Percentiles rank a stretch among this genome's conserved stretches.
phyloP scores from a whole-genome alignment of 441 rosid species.

The Rhodomyrtus psidioides region DNA sequence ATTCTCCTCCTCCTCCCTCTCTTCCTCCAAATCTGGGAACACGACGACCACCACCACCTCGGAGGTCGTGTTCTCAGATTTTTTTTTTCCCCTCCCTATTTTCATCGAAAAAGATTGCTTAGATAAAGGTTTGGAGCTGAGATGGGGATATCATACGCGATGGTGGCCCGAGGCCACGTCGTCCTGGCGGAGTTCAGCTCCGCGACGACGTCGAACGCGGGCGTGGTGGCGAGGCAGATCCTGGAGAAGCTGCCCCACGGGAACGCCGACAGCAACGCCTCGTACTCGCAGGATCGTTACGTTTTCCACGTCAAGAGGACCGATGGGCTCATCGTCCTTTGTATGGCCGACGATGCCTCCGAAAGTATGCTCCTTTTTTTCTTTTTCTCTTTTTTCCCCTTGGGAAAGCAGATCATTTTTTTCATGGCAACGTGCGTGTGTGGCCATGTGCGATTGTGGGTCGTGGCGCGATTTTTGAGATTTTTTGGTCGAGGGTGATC shows the following conservation, averaged over 20 bases:
- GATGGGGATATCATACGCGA: constrained; percentile 77
- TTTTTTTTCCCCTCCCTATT: fast-evolving
- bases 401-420: neutral
- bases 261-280: constrained; percentile 57
- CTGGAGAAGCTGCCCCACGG: constrained; percentile 62
- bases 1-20: neutral
- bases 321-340: constrained; percentile 88
- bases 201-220: constrained; percentile 63
- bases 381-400: neutral
- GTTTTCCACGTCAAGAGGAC: constrained; percentile 90
- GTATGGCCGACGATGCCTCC: constrained; percentile 87
- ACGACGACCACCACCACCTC: neutral
- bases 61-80: neutral
- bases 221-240: constrained; percentile 67
- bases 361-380: constrained; percentile 43
- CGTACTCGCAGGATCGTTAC: constrained; percentile 86
- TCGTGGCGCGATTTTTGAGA: neutral
- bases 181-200: constrained; percentile 81
- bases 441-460: neutral
- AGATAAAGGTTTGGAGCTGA: neutral
- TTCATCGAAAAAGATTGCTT: neutral
- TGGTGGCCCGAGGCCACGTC: constrained; percentile 84
- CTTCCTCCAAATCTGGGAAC: neutral
- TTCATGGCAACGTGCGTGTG: neutral
- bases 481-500: neutral